phyloP scores from a whole-genome alignment of 148 eudicot species.

The Linanthus parryae region DNA sequence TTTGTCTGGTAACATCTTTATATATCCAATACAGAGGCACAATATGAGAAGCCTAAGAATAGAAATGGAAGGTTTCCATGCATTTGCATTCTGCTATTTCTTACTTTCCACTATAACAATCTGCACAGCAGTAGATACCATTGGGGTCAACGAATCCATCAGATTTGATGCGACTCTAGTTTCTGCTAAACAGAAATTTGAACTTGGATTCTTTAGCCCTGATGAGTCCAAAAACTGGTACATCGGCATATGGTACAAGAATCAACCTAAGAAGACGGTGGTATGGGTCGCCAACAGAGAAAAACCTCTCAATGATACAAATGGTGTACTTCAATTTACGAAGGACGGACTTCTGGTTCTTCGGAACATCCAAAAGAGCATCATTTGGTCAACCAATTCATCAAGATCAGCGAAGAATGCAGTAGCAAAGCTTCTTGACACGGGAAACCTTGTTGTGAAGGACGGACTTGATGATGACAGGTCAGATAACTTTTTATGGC shows the following conservation, averaged over 20 bases:
- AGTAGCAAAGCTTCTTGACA: conserved; percentile 21
- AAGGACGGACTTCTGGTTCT: conserved; percentile 3
- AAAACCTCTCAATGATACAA: conserved; percentile 2
- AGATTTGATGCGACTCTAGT: conserved; percentile 1
- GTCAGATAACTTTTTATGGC: conserved; percentile 22
- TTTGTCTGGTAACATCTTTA: no score
- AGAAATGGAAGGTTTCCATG: no score
- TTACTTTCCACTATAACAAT: not conserved
- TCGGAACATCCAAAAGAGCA: not conserved
- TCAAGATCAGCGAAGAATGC: conserved; percentile 13
- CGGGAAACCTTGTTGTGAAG: conserved; percentile 31
- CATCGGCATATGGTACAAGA: conserved; percentile 10
- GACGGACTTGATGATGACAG: conserved; percentile 4
- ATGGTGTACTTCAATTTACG: not conserved
- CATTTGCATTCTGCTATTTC: no score
- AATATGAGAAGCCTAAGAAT: no score
- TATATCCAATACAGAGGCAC: no score
- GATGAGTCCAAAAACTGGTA: conserved; percentile 2
- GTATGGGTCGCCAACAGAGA: conserved; percentile 16
- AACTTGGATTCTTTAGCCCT: conserved; percentile 9
- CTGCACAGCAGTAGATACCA: conserved; percentile 6
- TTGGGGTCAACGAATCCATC: not conserved
- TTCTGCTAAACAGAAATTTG: conserved; percentile 5
- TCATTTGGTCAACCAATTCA: conserved; percentile 12
- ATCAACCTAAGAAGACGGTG: not conserved